Base-by-base conservation (phyloP, 306 rosid genomes). In the Purshia tridentata region DNA sequence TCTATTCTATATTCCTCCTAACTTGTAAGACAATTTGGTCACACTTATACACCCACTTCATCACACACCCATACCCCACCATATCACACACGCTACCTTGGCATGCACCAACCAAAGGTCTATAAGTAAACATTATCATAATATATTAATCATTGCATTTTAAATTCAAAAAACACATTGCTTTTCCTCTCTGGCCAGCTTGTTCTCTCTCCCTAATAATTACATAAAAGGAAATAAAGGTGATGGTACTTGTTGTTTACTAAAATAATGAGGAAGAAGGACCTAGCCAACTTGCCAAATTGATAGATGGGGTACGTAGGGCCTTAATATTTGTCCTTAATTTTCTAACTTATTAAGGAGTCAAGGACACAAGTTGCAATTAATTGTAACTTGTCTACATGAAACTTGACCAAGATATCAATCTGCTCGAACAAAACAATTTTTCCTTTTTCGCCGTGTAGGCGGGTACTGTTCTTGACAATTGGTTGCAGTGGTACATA, bases 91-190 rank as follows among this genome's bases (percentile, higher is more conserved):
- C 0, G 9, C 47, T 63, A 63, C 37, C n/a, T n/a, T 11, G 20
- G 8, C 63, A 72, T 44, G 66, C 66, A 71, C 15, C 15, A 67
- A 66, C 61, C 54, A n/a, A 2, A 72, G 47, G 67, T 45, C 57
- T 67, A 57, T 56, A 48, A 5, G 3, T 42, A 39, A 54, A 29
- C 35, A 29, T 3, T 67, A 72, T 56, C 80, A 72, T 74, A 85
- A 88, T 76, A 88, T 83, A 79, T 71, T 77, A 83, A 91, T 91
- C 88, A 91, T 85, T 81, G 35, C 83, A 42, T 51, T 82, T 86
- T 89, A 81, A 88, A 88, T 90, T 83, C 89, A 83, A 86, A 83
- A 81, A 44, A 68, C 58, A 64, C 67, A 45, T 77, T 82, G 75
- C 85, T 77, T 80, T 80, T 82, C 80, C 65, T 69, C 76, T 78